These are phyloP conservation scores for Lotmaria passim DNA, from an alignment of 208 protist genomes.

Conservation along the genomic window DNA sequence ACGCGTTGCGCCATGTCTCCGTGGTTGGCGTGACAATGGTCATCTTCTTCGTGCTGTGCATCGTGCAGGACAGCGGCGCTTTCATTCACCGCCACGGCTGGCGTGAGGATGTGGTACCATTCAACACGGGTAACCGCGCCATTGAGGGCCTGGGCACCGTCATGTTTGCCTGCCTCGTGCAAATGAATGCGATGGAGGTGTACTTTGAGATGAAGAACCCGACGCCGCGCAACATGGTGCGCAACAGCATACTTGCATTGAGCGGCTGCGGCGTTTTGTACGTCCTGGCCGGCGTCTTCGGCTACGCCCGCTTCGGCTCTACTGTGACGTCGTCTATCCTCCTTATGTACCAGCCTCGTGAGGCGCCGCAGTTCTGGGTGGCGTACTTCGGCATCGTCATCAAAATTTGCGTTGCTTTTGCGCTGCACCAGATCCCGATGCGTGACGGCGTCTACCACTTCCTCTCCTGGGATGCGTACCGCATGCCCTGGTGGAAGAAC, in stretches of 20 bases:
- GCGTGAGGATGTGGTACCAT: slow-evolving; percentile 41
- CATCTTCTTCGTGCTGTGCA: slow-evolving; percentile 66
- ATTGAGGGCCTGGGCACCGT: too few species aligned
- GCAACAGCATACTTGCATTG: slow-evolving; percentile 40
- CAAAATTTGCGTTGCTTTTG: slow-evolving; percentile 78
- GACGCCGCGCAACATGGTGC: slow-evolving; percentile 48
- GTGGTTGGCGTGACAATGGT: slow-evolving; percentile 56
- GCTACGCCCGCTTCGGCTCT: slow-evolving; percentile 70
- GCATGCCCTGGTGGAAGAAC: slow-evolving; percentile 61
- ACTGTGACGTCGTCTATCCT: slow-evolving; percentile 58
- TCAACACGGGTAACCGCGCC: slow-evolving; percentile 40
- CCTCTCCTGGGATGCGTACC: slow-evolving; percentile 50
- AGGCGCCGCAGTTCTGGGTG: slow-evolving; percentile 51
- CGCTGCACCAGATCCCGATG: slow-evolving; percentile 58
- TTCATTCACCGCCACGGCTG: slow-evolving; percentile 42
- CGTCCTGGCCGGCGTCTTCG: slow-evolving; percentile 73
- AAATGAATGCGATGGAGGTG: too few species aligned
- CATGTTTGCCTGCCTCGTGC: too few species aligned
- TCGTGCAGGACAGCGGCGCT: slow-evolving; percentile 41
- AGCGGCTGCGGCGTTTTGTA: slow-evolving; percentile 60
- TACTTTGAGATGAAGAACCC: slow-evolving; percentile 54
- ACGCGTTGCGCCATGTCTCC: slow-evolving; percentile 68
- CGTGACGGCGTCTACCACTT: slow-evolving; percentile 70
- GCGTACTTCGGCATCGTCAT: slow-evolving; percentile 70
- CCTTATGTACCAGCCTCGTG: slow-evolving; percentile 61